Base-by-base conservation (phyloP, 345 rosid genomes). In the Viola odorata region DNA sequence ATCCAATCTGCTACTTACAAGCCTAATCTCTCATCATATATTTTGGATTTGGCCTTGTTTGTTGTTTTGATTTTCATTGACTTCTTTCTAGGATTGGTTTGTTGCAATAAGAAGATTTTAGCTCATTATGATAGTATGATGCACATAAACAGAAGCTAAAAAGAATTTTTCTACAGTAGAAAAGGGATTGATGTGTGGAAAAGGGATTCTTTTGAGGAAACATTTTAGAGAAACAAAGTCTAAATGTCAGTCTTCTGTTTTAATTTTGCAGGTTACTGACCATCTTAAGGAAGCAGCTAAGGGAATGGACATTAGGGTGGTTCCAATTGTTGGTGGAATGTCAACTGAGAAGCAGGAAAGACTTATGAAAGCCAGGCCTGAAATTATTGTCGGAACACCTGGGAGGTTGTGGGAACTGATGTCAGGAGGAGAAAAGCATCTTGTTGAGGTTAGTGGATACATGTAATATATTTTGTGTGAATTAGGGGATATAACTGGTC, bases 341-440 rank as follows among this genome's bases (percentile, higher is more conserved):
- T 85, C 97, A 41, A 64, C 90, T 16, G 96, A 88, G 59, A 90
- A 90, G 76, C 99, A 90, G 71, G 91, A 88, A 77, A 81, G 99
- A 56, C 87, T 90, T 65, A 56, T 94, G 38, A 85, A 83, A 80
- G 75, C 79, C 52, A 86, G 95, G 80, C 99, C 99, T 48, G 99
- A 85, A 63, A 74, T 94, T 57, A 78, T 94, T 64, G 92, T 94
- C 62, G 99, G 80, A 73, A 94, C 97, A 66, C 97, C 99, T 36
- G 97, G 99, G 62, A 82, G 99, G 65, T 77, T 94, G 57, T 94
- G 99, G 99, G 92, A 90, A 79, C 95, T 90, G 69, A 90, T 94
- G 86, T 94, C 99, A 9, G 80, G 79, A 14, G 96, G 97, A 75
- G 96, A 90, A 75, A 75, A 70, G 60, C 97, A 94, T 83, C 96